Conservation (phyloP, 1,284 basidiomycete genomes). For the Mycena sp. region DNA sequence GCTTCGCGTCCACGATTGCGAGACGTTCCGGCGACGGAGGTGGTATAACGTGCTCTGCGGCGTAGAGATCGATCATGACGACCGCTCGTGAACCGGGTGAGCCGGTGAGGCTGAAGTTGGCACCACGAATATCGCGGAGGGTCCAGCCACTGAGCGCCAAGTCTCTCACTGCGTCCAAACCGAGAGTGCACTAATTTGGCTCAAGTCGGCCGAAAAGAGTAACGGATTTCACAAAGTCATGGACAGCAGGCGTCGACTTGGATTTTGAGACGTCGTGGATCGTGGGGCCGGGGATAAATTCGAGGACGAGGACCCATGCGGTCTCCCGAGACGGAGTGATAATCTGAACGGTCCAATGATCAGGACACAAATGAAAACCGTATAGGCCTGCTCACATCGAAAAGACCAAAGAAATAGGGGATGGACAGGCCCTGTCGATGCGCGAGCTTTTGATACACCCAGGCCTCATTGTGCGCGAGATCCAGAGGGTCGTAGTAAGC, state of each 20-base stretch:
- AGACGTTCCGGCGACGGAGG: constrained; percentile 3
- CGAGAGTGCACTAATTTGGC: constrained; percentile 6
- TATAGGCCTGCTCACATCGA: neutral
- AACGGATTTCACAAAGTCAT: constrained; percentile 8
- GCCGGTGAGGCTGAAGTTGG: constrained; percentile 6
- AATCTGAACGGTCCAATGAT: neutral
- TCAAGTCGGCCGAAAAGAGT: neutral
- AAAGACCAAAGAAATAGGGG: neutral
- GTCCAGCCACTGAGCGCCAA: constrained; percentile 3
- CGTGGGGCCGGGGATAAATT: constrained; percentile 5
- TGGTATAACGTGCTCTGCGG: neutral
- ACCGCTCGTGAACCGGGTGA: neutral
- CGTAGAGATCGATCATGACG: constrained; percentile 11
- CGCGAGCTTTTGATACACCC: neutral
- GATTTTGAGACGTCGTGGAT: constrained; percentile 4
- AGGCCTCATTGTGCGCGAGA: constrained; percentile 2
- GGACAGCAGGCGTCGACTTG: neutral
- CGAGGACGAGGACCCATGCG: constrained; percentile 11
- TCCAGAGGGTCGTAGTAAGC: neutral
- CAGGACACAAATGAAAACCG: neutral
- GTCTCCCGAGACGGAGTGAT: constrained; percentile 7
- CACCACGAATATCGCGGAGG: constrained; percentile 1
- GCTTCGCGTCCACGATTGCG: constrained; percentile 7
- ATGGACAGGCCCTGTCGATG: neutral
- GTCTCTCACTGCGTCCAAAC: neutral